These are phyloP conservation scores for Saccharum hybrid DNA, from an alignment of 202 grass and related monocot genomes.

Conservation along the genomic window DNA sequence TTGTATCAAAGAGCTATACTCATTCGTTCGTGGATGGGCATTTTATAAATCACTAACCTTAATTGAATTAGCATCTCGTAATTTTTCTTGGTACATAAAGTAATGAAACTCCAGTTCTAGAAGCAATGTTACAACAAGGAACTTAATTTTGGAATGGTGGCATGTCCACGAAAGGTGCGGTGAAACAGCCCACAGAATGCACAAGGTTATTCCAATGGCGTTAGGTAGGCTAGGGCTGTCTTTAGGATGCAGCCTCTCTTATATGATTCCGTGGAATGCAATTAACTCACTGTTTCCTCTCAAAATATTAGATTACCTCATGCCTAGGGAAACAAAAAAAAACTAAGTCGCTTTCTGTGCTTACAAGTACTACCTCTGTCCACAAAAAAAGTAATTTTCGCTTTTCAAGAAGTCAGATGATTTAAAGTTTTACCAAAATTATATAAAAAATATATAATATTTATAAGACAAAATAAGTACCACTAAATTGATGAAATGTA, in stretches of 20 bases:
- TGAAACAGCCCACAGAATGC: constrained; percentile 23
- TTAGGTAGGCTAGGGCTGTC: constrained; percentile 18
- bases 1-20: no score
- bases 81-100: background rate
- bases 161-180: background rate
- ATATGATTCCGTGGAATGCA: background rate
- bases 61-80: background rate
- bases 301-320: background rate
- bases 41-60: background rate
- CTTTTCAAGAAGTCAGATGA: no score
- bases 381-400: no score
- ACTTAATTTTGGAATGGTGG: background rate
- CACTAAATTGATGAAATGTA: no score
- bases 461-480: no score
- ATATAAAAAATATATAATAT: no score
- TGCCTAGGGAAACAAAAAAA: no score
- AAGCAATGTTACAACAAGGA: background rate
- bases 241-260: background rate
- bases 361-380: no score
- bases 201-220: constrained; percentile 17
- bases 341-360: no score
- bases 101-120: background rate
- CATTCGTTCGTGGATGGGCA: no score
- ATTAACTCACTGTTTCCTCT: background rate
- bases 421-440: no score